A percentile compares a stretch with the other conserved stretches of the same genome.
phyloP scores from a whole-genome alignment of 1,284 basidiomycete genomes.

The Hemileia vastatrix region DNA sequence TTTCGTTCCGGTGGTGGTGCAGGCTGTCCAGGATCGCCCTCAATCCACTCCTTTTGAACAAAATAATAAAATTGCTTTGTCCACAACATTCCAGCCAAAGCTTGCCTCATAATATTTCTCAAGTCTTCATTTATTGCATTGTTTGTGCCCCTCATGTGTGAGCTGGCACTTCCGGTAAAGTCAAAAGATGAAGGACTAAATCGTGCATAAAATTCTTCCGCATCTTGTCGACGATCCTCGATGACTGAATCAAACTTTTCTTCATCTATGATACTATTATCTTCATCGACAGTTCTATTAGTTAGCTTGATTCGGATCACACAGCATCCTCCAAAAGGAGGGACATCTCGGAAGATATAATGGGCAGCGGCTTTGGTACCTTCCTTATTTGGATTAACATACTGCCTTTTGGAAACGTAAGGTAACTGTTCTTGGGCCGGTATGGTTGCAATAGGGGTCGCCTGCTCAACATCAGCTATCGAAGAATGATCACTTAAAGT shows the following conservation, averaged over 20 bases:
- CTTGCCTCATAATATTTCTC: slow-evolving; percentile 91
- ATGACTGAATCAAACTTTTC: slow-evolving; percentile 76
- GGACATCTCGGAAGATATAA: slow-evolving; percentile 76
- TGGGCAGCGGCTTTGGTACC: slow-evolving; percentile 92
- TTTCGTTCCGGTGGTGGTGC: slow-evolving; percentile 84
- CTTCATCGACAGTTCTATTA: slow-evolving; percentile 61
- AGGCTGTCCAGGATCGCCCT: slow-evolving; percentile 89
- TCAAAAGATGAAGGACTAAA: too few species aligned
- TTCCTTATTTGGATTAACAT: slow-evolving; percentile 73
- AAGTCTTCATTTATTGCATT: slow-evolving; percentile 84
- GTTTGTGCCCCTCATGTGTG: too few species aligned
- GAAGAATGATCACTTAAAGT: slow-evolving; percentile 3
- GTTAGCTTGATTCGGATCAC: slow-evolving; percentile 93
- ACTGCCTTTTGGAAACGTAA: slow-evolving; percentile 48
- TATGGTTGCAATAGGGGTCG: slow-evolving; percentile 10
- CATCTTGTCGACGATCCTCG: slow-evolving; percentile 78
- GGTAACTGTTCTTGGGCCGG: slow-evolving; percentile 26
- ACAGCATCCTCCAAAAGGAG: slow-evolving; percentile 81
- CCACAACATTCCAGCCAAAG: slow-evolving; percentile 95
- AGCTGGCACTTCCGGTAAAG: too few species aligned
- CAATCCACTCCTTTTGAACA: slow-evolving; percentile 89
- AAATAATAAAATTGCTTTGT: slow-evolving; percentile 96
- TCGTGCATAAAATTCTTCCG: slow-evolving; percentile 85
- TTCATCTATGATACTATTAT: slow-evolving; percentile 75
- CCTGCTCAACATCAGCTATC: slow-evolving; percentile 22